Evolutionary conservation across 805 yeast genomes (phyloP).

Genomic region (Clavispora asparagi): DNA sequence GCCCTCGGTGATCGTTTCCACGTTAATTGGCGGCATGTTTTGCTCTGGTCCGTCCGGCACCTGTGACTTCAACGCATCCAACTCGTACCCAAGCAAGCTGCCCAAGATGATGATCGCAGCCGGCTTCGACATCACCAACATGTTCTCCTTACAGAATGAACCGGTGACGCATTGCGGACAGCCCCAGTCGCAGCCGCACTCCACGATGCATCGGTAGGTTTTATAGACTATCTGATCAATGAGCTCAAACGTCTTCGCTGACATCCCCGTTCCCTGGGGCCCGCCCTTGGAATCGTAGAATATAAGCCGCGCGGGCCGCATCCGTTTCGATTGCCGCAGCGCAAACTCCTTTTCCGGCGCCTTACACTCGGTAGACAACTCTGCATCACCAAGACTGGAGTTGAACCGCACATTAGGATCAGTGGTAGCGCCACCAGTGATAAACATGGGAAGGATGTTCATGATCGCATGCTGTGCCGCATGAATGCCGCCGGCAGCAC

Average conservation of each 20-base stretch:
- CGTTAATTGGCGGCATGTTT: conserved; percentile 60
- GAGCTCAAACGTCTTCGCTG: conserved; percentile 74
- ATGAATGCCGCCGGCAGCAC: conserved; percentile 89
- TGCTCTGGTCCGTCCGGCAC: conserved; percentile 70
- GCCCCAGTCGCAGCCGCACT: conserved; percentile 72
- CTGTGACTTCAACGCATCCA: conserved; percentile 38
- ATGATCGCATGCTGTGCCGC: conserved; percentile 91
- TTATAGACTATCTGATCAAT: conserved; percentile 59
- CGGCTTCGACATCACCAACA: conserved; percentile 79
- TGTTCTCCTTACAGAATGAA: conserved; percentile 72
- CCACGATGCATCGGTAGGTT: conserved; percentile 53
- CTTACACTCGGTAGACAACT: conserved; percentile 88
- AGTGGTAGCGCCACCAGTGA: conserved; percentile 61
- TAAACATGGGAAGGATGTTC: conserved; percentile 68
- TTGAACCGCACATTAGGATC: conserved; percentile 27
- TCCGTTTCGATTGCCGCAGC: conserved; percentile 59
- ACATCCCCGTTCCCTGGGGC: conserved; percentile 70
- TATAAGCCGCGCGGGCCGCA: conserved; percentile 81
- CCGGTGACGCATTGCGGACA: conserved; percentile 88
- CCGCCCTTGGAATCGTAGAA: conserved; percentile 86
- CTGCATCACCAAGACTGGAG: conserved; percentile 39
- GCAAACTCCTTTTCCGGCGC: conserved; percentile 97
- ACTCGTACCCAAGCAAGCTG: conserved; percentile 48
- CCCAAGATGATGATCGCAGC: conserved; percentile 73
- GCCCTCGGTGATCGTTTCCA: conserved; percentile 65